Evolutionary conservation across 805 yeast genomes (phyloP), one percentile per base, ranked within the genome.

Genomic region (Cyberlindnera mycetangii): DNA sequence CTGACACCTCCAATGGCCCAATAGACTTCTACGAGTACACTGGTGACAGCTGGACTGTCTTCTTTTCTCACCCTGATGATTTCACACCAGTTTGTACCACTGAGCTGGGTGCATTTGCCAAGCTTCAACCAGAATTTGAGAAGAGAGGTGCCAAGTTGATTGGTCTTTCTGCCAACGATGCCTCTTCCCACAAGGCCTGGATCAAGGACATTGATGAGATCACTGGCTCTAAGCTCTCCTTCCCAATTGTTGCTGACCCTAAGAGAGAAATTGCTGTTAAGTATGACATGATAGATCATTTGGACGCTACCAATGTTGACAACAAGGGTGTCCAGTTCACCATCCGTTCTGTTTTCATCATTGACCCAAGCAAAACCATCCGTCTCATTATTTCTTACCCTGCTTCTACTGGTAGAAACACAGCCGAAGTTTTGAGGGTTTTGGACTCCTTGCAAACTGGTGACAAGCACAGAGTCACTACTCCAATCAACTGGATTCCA

Each of bases 41-140:
- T 46, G 85, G 81, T 28, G 71, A 73, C 58, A 66, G 72, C 45
- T 83, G 89, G 89, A 74, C 72, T 37, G 78, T 83, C 32, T 72
- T 83, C 50, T 83, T 83, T 68, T 79, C 85, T 25, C 89, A 83
- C 61, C 89, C 89, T 44, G 88, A 81, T 52, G 89, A 83, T 62
- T 83, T 79, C 71, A 83, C 89, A 17, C 89, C 89, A 28, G 86
- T 83, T 38, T 83, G 89, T 64, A 83, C 89, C 51, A 83, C 89
- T 41, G 89, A 83, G 64, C 70, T 83, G 48, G 89, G 89, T 51
- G 89, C 88, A 7, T 82, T 83, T 58, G 83, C 88, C 52, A 76
- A 78, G 59, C 69, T 83, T 59, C 79, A 81, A 60, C 84, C 85
- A 12, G 88, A 83, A 61, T 83, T 83, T 59, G 71, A 70, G 54